These are phyloP conservation scores for Cadophora sp. DNA, from an alignment of 2,329 filamentous ascomycete genomes.

Conservation along the genomic window DNA sequence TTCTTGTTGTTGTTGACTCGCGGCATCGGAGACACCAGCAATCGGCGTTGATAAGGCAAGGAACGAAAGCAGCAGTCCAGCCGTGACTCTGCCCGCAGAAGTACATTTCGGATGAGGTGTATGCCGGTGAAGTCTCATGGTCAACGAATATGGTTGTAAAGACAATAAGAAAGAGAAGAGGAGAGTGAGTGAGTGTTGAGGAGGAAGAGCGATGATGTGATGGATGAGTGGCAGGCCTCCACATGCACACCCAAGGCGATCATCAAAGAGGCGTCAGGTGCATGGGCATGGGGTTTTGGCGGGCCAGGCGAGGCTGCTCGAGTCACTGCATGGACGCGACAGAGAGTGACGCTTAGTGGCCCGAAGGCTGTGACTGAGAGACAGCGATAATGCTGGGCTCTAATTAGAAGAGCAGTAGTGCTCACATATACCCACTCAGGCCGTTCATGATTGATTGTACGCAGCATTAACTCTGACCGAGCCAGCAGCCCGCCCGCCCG, in stretches of 20 bases:
- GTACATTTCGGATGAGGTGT: conserved; percentile 47
- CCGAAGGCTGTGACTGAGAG: neutral
- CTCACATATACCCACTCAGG: conserved; percentile 14
- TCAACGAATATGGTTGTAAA: conserved; percentile 18
- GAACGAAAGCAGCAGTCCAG: conserved; percentile 63
- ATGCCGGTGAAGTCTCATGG: conserved; percentile 30
- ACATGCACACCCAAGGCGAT: conserved; percentile 19
- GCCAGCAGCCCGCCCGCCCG: too few species aligned
- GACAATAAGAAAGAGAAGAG: conserved; percentile 11
- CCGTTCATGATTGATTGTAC: conserved; percentile 15
- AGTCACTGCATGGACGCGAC: neutral
- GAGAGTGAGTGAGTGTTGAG: conserved; percentile 17
- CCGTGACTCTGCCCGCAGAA: conserved; percentile 67
- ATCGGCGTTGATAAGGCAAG: conserved; percentile 62
- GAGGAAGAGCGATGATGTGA: conserved; percentile 6
- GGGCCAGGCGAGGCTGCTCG: conserved; percentile 11
- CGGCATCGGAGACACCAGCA: conserved; percentile 44
- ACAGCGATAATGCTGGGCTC: neutral
- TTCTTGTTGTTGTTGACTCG: conserved; percentile 50
- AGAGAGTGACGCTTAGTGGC: neutral
- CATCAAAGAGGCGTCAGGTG: conserved; percentile 22
- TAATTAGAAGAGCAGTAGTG: conserved; percentile 7
- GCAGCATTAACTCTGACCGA: neutral
- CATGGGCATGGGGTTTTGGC: neutral
- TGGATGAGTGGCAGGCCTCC: conserved; percentile 12